These are phyloP conservation scores for Penicillium paneum DNA, from an alignment of 2,329 filamentous ascomycete genomes.

Conservation along the genomic window DNA sequence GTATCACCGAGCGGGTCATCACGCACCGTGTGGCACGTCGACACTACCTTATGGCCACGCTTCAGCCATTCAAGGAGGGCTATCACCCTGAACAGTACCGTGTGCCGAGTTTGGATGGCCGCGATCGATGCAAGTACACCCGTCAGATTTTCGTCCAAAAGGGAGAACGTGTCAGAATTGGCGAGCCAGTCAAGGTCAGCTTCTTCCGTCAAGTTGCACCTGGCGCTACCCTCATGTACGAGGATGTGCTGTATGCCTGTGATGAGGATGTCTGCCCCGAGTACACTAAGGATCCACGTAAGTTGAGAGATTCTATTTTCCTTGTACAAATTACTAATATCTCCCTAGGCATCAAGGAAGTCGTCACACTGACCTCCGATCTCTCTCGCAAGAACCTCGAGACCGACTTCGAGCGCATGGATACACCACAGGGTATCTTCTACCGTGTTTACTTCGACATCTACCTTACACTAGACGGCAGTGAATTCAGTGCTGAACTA, in stretches of 20 bases:
- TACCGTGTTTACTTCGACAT: conserved; percentile 71
- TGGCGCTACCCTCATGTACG: conserved; percentile 97
- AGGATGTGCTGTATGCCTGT: conserved; percentile 95
- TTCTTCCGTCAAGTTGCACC: conserved; percentile 98
- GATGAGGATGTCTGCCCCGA: conserved; percentile 98
- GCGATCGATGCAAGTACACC: conserved; percentile 98
- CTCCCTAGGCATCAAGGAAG: conserved; percentile 86
- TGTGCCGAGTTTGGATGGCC: conserved; percentile 91
- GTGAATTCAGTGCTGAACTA: conserved; percentile 95
- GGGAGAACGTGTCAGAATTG: conserved; percentile 97
- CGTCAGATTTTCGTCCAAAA: conserved; percentile 98
- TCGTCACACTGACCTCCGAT: conserved; percentile 95
- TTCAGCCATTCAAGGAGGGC: conserved; percentile 98
- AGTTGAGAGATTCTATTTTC: conserved; percentile 47
- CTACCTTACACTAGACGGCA: conserved; percentile 92
- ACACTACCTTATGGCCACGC: conserved; percentile 98
- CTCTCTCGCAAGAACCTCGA: conserved; percentile 97
- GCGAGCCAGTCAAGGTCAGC: conserved; percentile 96
- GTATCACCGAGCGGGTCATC: conserved; percentile 94
- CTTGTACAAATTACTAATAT: background rate
- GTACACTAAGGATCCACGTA: conserved; percentile 98
- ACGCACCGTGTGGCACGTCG: conserved; percentile 95
- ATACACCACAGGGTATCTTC: conserved; percentile 94
- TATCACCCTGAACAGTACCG: conserved; percentile 98
- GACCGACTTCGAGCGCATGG: conserved; percentile 99